Base-by-base conservation (phyloP, 306 rosid species). In the Malus sieversii region DNA sequence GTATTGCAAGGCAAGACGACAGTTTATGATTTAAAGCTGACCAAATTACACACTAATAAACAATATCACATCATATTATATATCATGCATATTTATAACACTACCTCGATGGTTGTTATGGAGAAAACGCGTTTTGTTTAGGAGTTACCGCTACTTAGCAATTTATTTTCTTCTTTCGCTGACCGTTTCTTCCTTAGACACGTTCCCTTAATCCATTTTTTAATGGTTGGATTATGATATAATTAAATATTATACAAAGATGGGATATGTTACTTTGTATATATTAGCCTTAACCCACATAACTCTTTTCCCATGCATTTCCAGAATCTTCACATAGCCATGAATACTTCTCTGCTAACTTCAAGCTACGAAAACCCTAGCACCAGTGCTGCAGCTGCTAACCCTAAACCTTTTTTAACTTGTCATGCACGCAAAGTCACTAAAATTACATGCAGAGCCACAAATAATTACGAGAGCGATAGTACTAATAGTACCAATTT, bases 391-490 rank as follows among this genome's bases (percentile, higher is more conserved):
- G 65, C 33, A 22, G 15, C 33, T 60, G 44, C 68, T 64, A 3
- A 4, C 1, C 42, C 68, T 15, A 68, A 68, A 68, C 57, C 59
- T 44, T 46, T 30, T 46, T 12, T 25, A 0, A 45, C 11, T 27
- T 19, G 9, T 51, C 59, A 27, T 45, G 59, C 10, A 46, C 35
- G 48, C 38, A 13, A 8, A 16, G 8, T 7, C 40, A 14, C 35
- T 7, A 13, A 8, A 2, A 27, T 86, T 55, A 65, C 84, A 40
- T 84, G 90, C 53, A 64, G 71, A 61, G 82, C 79, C 1, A 66
- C 81, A 2, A 73, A 58, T 58, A 12, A 35, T 14, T 51, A 51
- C 20, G 55, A 51, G 55, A 5, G 55, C 55, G 8, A 18, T 16
- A 51, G 20, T 15, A 2, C 8, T 2, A 51, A 0, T 16, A 8